These are phyloP conservation scores for Keqinozyma sinolaborantium DNA, from an alignment of 1,139 yeast species.

Conservation along the genomic window DNA sequence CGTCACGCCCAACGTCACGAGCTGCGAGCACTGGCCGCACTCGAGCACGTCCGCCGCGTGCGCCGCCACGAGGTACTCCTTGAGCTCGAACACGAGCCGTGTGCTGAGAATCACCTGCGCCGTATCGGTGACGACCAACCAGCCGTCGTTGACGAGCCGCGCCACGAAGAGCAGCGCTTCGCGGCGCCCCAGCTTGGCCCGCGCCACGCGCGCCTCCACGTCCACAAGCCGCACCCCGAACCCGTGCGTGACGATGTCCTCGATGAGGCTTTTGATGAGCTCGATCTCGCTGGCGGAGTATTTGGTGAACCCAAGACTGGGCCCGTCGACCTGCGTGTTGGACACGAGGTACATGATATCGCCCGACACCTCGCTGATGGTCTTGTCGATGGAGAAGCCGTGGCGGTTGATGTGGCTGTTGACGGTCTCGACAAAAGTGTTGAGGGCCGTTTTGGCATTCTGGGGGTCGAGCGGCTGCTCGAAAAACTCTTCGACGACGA, in stretches of 20 bases:
- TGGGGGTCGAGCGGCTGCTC: neutral
- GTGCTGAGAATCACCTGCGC: slow-evolving; percentile 35
- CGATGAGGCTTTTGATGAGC: slow-evolving; percentile 46
- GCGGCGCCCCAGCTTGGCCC: slow-evolving; percentile 8
- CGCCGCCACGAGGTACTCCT: slow-evolving; percentile 34
- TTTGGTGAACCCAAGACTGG: slow-evolving; percentile 37
- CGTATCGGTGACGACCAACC: slow-evolving; percentile 34
- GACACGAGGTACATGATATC: slow-evolving; percentile 35
- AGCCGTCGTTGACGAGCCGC: slow-evolving; percentile 47
- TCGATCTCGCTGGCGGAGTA: slow-evolving; percentile 48
- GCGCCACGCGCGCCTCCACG: neutral
- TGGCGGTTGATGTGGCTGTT: slow-evolving; percentile 34
- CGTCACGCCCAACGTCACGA: slow-evolving; percentile 52
- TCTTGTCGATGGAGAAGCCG: slow-evolving; percentile 44
- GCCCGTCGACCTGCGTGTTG: slow-evolving; percentile 38
- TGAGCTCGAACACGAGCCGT: slow-evolving; percentile 46
- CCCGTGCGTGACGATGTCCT: slow-evolving; percentile 31
- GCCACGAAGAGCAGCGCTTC: slow-evolving; percentile 36
- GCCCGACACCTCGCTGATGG: slow-evolving; percentile 32
- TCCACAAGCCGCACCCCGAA: slow-evolving; percentile 1
- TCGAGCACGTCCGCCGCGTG: slow-evolving; percentile 38
- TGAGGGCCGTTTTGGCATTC: slow-evolving; percentile 1
- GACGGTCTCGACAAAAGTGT: slow-evolving; percentile 27
- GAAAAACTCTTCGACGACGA: slow-evolving; percentile 1
- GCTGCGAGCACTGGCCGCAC: slow-evolving; percentile 54